Evolutionary conservation across 73 alveolate genomes (phyloP), one percentile per base, ranked within the genome.

Genomic region (Symbiodinium pilosum): DNA sequence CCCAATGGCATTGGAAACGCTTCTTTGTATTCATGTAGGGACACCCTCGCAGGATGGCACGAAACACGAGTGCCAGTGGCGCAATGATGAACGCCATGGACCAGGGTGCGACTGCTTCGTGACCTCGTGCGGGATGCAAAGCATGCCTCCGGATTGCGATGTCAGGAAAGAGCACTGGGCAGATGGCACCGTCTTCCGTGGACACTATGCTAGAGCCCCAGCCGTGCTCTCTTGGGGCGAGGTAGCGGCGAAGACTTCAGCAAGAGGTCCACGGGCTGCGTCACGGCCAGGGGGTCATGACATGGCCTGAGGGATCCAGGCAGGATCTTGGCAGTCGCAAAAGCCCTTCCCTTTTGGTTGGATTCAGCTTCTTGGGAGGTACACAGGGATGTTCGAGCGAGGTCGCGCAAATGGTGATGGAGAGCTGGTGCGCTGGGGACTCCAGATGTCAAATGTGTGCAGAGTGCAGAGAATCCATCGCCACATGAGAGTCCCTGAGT

Each of bases 261-360:
- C 71, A 52, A 52, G 21, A 93, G 93, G 91, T 93, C 24, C 91
- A 85, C 24, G 98, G 98, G 56, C 34, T 93, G 93, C 98, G 98
- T 43, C 98, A 93, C 32, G 98, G 98, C 36, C 93, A 73, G 5
- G 98, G 98, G 36, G 56, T 43, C 30, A 93, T 93, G 98, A 93
- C 98, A 0, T 93, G 98, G 98, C 98, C 98, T 24, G 98, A 93
- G 41, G 98, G 98, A 4, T 93, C 98, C 85, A 93, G 98, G 97
- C 81, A 21, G 34, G 32, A 39, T n/a, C 44, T 21, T 14, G 38
- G 81, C 81, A 24, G 81, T 47, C 21, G 59, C 14, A 6, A 14
- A 14, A 9, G 59, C 59, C 21, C 21, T 47, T 47, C 59, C 59
- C 14, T 47, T 39, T 14, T 81, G 1, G 36, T 38, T 39, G 42